Percentiles rank a stretch among this genome's conserved stretches.
Conservation (phyloP, 371 early-diverging fungal genomes). For the Mortierella sp. region DNA sequence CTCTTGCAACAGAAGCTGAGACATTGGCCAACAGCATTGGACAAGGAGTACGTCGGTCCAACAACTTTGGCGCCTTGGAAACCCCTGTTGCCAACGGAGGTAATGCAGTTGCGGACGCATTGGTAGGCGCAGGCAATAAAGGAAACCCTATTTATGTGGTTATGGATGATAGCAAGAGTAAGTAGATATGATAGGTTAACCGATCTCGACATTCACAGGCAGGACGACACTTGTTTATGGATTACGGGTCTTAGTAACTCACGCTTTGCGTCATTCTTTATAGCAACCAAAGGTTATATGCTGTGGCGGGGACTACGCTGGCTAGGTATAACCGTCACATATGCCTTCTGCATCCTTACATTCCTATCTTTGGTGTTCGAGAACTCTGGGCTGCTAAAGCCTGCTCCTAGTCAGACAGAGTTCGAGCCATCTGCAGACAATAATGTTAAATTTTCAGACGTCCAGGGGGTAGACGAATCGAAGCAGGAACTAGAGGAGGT, state of each 20-base stretch:
- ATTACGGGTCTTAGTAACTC: conserved; percentile 14
- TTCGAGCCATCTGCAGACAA: conserved; percentile 78
- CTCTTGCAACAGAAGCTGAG: conserved; percentile 47
- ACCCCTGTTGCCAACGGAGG: conserved; percentile 26
- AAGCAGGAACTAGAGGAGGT: conserved; percentile 96
- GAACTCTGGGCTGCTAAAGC: conserved; percentile 80
- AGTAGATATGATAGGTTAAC: neutral
- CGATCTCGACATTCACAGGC: no score
- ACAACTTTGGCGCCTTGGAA: conserved; percentile 17
- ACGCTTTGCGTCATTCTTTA: conserved; percentile 21
- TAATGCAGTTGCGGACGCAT: conserved; percentile 21
- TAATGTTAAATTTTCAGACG: conserved; percentile 89
- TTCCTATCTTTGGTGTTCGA: conserved; percentile 81
- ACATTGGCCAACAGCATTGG: conserved; percentile 26
- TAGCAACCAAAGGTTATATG: conserved; percentile 72
- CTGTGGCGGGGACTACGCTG: conserved; percentile 81
- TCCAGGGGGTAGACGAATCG: conserved; percentile 98
- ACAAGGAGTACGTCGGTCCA: conserved; percentile 32
- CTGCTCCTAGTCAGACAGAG: conserved; percentile 72
- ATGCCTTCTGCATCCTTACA: conserved; percentile 84
- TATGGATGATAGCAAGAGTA: conserved; percentile 45
- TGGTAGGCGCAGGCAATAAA: conserved; percentile 48
- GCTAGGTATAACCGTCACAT: conserved; percentile 80
- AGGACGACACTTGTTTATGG: no score
- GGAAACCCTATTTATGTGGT: conserved; percentile 49